Base-by-base conservation (phyloP, 1,139 yeast species). In the Maudiozyma humilis region DNA sequence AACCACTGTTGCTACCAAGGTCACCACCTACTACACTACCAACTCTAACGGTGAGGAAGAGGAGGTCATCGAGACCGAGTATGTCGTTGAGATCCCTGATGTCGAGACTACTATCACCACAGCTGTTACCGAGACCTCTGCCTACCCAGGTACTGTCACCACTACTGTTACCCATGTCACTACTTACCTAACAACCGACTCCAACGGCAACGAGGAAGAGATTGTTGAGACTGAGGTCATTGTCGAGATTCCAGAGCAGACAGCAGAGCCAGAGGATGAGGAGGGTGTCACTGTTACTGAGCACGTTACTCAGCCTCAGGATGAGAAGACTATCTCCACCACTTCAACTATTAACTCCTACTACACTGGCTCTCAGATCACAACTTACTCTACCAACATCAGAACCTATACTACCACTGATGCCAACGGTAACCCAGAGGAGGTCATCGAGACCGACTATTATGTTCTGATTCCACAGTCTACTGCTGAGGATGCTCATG, bases 361-460 rank as follows among this genome's bases (percentile, higher is more conserved):
- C 30, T 35, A 35, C 8, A 35, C 31, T 10, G 38, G 38, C 14
- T 35, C 38, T 1, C 30, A 20, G 12, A 35, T 30, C n/a, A 20
- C 38, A 5, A 35, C 38, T 3, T 35, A 23, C 15, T 35, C 38
- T 10, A 23, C 38, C 13, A 13, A 23, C 1, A 13, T 35, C n/a
- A 35, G 38, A 35, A 35, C 38, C 3, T 35, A 35, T 35, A 18
- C 16, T 2, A 35, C 38, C 1, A 35, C 38, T 10, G 38, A 20
- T 35, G 29, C 30, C 7, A 18, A 35, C 15, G 38, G 38, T 1
- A 20, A 35, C 18, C 25, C n/a, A 20, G 38, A 35, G 14, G 38
- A 35, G 14, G 29, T 23, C 15, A 10, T 35, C 15, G 25, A 35
- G 10, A 35, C 38, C 4, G 3, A 35, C 23, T 35, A 35, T 18